Base-by-base conservation (phyloP, 1,284 basidiomycete genomes). In the Trametes versicolor region DNA sequence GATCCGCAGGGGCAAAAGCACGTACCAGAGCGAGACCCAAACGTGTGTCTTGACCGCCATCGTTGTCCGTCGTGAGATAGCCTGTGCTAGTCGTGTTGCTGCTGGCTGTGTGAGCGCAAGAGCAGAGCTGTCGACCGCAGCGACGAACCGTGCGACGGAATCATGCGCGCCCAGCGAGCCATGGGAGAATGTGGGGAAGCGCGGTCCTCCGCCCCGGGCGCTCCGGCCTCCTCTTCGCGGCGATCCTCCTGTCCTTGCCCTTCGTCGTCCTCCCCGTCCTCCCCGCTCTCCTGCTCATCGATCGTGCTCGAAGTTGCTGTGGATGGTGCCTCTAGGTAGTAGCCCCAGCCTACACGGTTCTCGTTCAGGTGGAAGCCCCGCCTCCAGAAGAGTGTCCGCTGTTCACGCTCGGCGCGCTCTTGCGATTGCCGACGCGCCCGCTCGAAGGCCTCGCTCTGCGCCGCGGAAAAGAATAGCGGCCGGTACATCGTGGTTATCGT, bases 1-100 rank as follows among this genome's bases (percentile, higher is more conserved):
- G 54, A 47, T 9, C 25, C 52, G 1, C 36, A 6, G 12, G n/a
- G 7, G 41, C 47, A 45, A 10, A 21, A 49, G 7, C n/a, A 67
- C 73, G 60, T 60, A 76, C 76, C 76, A 77, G 21, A 74, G 68
- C 25, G 76, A 75, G 12, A 76, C 66, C 63, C 70, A 65, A 21
- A 64, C 45, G 48, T 69, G 69, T 0, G 73, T 68, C 54, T 73
- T 74, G 66, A 60, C 62, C 15, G 75, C 72, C 76, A 76, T 73
- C 9, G 37, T 37, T 56, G 47, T 48, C 32, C 62, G 61, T 49
- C 39, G 58, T 17, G 62, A 51, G 47, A 56, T 23, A 27, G 54
- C 29, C 1, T 55, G 41, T 52, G 60, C 58, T 61, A 69, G 57
- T 65, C 65, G 67, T 71, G 27, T 61, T 54, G 52, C 65, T 68